These are phyloP conservation scores for Ceratobasidium sp. DNA, from an alignment of 1,284 basidiomycete genomes.

Conservation along the genomic window DNA sequence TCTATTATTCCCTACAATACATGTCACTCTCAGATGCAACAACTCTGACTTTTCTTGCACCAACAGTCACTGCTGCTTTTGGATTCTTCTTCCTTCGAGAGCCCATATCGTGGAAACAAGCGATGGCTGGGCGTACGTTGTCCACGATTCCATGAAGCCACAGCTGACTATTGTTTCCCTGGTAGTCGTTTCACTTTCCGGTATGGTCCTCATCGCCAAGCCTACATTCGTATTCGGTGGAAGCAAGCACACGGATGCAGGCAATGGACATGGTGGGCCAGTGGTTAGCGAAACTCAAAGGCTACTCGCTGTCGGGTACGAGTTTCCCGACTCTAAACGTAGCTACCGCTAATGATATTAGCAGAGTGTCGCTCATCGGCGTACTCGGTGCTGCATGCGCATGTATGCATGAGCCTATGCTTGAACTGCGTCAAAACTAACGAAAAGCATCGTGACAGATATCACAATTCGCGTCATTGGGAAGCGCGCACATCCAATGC, in stretches of 20 bases:
- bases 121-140: constrained; percentile 48
- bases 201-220: constrained; percentile 51
- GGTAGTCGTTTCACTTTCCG: constrained; percentile 50
- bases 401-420: neutral
- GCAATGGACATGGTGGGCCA: neutral
- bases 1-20: constrained; percentile 41
- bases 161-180: neutral
- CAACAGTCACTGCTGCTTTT: constrained; percentile 70
- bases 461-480: constrained; percentile 54
- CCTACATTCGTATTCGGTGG: constrained; percentile 38
- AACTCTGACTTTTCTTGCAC: constrained; percentile 54
- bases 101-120: constrained; percentile 62
- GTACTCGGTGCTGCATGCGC: constrained; percentile 43
- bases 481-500: constrained; percentile 53
- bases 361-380: constrained; percentile 44
- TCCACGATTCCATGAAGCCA: constrained; percentile 4
- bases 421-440: neutral
- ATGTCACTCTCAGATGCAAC: constrained; percentile 40
- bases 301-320: constrained; percentile 45
- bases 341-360: neutral
- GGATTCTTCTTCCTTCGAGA: constrained; percentile 74
- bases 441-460: constrained; percentile 42
- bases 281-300: constrained; percentile 43
- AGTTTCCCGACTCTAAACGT: constrained; percentile 3
- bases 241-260: constrained; percentile 15